Evolutionary conservation across 1,284 basidiomycete genomes (phyloP).

Genomic region (Fomitopsis pinicola): DNA sequence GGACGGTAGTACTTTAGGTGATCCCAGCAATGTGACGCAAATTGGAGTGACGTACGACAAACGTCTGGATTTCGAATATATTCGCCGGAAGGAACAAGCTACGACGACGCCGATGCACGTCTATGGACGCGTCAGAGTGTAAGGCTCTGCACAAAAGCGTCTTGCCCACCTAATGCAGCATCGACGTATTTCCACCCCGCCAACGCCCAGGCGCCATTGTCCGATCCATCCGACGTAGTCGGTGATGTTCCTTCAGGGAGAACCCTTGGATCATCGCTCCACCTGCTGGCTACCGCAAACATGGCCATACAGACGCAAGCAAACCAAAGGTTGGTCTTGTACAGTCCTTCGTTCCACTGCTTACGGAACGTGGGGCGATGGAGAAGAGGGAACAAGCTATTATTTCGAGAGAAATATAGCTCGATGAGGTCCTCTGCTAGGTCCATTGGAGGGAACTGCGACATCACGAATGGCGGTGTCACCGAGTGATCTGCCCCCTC

Average conservation of each 20-base stretch:
- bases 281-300: slow-evolving; percentile 47
- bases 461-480: slow-evolving; percentile 35
- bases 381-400: slow-evolving; percentile 41
- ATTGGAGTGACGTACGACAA: slow-evolving; percentile 21
- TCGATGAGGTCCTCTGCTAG: slow-evolving; percentile 41
- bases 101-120: slow-evolving; percentile 18
- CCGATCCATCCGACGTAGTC: slow-evolving; percentile 28
- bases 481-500: slow-evolving; percentile 38
- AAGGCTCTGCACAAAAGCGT: too few relatives aligned
- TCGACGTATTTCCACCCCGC: slow-evolving; percentile 24
- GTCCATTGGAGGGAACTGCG: slow-evolving; percentile 52
- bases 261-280: slow-evolving; percentile 42
- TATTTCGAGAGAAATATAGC: slow-evolving; percentile 43
- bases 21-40: neutral
- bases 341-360: slow-evolving; percentile 37
- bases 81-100: slow-evolving; percentile 24
- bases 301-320: slow-evolving; percentile 44
- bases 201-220: slow-evolving; percentile 17
- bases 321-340: slow-evolving; percentile 41
- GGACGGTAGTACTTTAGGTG: neutral
- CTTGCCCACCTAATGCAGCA: slow-evolving; percentile 16
- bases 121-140: slow-evolving; percentile 11
- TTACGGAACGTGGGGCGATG: slow-evolving; percentile 46
- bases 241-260: slow-evolving; percentile 32
- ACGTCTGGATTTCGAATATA: slow-evolving; percentile 28